Conservation (phyloP, 2,329 filamentous ascomycete genomes). For the Claviceps sp. region DNA sequence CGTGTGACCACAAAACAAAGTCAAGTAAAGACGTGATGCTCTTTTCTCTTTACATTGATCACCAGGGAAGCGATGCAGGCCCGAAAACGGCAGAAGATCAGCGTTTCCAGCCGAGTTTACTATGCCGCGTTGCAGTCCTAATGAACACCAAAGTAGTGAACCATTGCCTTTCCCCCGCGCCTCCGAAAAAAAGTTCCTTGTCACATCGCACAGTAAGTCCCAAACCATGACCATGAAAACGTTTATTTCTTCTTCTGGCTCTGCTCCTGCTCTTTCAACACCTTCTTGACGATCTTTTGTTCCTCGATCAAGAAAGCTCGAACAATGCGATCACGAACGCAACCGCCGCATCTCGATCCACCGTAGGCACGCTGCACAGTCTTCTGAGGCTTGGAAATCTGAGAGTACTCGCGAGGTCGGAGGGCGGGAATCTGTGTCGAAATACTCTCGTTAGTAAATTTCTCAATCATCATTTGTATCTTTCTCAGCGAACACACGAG, state of each 20-base stretch:
- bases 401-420: conserved; percentile 93
- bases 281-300: conserved; percentile 99
- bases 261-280: conserved; percentile 94
- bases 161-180: conserved; percentile 16
- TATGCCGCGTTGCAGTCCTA: conserved; percentile 31
- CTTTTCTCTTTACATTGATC: conserved; percentile 28
- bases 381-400: conserved; percentile 98
- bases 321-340: conserved; percentile 94
- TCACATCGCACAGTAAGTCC: conserved; percentile 21
- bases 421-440: conserved; percentile 70
- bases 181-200: conserved; percentile 14
- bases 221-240: conserved; percentile 18
- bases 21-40: conserved; percentile 22
- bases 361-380: conserved; percentile 97
- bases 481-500: too few relatives aligned
- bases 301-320: conserved; percentile 99
- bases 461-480: not conserved
- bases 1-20: conserved; percentile 6
- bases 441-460: conserved; percentile 8
- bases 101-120: conserved; percentile 22
- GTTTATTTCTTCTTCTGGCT: conserved; percentile 57
- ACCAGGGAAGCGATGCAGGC: conserved; percentile 30
- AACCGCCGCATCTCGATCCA: conserved; percentile 96
- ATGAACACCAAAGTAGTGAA: conserved; percentile 42
- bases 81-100: conserved; percentile 32